A percentile compares a stretch with the other conserved stretches of the same genome.
Conservation (phyloP, 371 early-diverging fungal genomes). For the Mortierella sp. region DNA sequence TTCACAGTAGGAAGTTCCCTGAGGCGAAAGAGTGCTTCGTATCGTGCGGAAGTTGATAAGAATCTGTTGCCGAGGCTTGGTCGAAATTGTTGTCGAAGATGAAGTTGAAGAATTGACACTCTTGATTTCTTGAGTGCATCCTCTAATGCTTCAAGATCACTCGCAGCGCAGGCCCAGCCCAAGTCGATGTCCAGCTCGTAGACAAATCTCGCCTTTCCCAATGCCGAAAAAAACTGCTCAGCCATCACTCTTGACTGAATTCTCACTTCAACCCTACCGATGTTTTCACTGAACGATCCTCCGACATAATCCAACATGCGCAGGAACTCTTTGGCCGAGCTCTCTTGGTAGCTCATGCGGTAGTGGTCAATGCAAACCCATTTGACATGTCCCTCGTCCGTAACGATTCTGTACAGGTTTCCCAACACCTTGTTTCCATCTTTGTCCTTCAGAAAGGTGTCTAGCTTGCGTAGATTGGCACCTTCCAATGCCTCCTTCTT, state of each 20-base stretch:
- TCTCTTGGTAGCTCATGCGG: constrained; percentile 10
- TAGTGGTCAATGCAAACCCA: no score
- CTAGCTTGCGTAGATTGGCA: constrained; percentile 6
- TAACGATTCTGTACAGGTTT: constrained; percentile 16
- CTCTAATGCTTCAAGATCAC: neutral
- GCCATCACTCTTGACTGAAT: neutral
- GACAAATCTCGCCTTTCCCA: constrained; percentile 11
- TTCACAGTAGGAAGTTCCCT: constrained; percentile 4
- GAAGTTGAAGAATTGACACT: constrained; percentile 19
- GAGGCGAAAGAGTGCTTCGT: neutral
- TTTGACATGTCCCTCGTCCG: neutral
- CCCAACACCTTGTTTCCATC: constrained; percentile 12
- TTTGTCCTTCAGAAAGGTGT: neutral
- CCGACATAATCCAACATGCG: neutral
- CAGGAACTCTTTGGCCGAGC: neutral
- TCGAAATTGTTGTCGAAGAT: neutral
- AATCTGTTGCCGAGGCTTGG: constrained; percentile 1
- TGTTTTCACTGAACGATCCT: constrained; percentile 8
- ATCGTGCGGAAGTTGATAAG: neutral
- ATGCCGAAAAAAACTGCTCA: neutral
- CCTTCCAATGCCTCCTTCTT: constrained; percentile 11
- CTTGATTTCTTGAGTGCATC: constrained; percentile 18
- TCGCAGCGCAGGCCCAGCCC: constrained; percentile 9
- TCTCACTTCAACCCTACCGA: constrained; percentile 4
- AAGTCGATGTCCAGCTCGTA: constrained; percentile 5